Percentiles rank a stretch among this genome's conserved stretches.
Conservation (phyloP, 352 stramenopile genomes). For the Phytophthora tentaculata region DNA sequence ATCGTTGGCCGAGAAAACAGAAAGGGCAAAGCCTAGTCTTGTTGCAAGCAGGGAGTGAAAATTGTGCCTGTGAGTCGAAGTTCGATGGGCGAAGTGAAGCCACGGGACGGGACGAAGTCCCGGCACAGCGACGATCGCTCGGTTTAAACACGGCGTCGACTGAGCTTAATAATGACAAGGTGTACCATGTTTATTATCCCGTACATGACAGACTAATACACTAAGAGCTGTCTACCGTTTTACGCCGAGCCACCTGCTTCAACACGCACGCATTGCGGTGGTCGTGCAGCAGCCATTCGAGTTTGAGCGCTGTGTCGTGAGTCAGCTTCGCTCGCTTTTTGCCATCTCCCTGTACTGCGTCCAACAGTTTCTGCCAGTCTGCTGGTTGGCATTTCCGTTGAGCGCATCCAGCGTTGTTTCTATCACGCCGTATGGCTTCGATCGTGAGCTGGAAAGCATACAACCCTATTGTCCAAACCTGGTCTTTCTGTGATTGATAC, state of each 20-base stretch:
- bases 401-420: conserved; percentile 8
- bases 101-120: too few relatives aligned
- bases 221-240: too few relatives aligned
- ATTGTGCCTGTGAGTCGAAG: too few relatives aligned
- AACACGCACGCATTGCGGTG: conserved; percentile 35
- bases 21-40: too few relatives aligned
- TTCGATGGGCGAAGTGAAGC: too few relatives aligned
- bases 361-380: conserved; percentile 34
- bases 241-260: conserved; percentile 20
- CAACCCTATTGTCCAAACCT: conserved; percentile 53
- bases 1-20: not conserved
- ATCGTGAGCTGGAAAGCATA: conserved; percentile 47
- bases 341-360: conserved; percentile 23
- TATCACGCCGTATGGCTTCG: too few relatives aligned
- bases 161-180: too few relatives aligned
- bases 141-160: too few relatives aligned
- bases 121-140: too few relatives aligned
- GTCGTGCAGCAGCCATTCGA: conserved; percentile 39
- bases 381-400: not conserved
- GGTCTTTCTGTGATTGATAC: conserved; percentile 28
- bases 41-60: too few relatives aligned
- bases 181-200: too few relatives aligned
- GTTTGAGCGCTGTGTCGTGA: conserved; percentile 4
- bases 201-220: too few relatives aligned
- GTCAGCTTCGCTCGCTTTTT: conserved; percentile 11